Percentiles rank a stretch among this genome's conserved stretches.
Evolutionary conservation across 2,329 filamentous ascomycete species (phyloP).

Genomic region (Alternaria viburni): DNA sequence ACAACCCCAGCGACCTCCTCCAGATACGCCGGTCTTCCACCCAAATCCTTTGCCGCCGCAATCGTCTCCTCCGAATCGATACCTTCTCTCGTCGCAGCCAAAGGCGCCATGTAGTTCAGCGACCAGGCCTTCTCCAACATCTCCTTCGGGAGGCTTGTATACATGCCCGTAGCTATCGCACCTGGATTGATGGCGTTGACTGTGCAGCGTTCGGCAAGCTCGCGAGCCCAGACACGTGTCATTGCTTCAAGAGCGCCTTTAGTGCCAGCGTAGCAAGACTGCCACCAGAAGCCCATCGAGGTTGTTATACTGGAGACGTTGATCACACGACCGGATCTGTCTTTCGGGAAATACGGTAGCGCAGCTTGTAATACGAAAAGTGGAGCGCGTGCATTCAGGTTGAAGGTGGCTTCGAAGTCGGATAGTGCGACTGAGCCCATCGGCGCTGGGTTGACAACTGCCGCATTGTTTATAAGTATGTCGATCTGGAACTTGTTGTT

Average conservation of each 20-base stretch:
- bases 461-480: not conserved
- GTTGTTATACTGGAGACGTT: conserved; percentile 64
- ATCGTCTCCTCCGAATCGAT: conserved; percentile 61
- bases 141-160: conserved; percentile 62
- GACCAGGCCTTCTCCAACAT: conserved; percentile 64
- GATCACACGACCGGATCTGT: conserved; percentile 67
- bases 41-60: conserved; percentile 58
- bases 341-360: conserved; percentile 68
- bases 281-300: conserved; percentile 59
- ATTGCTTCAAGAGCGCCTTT: conserved; percentile 70
- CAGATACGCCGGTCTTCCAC: conserved; percentile 65
- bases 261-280: conserved; percentile 66
- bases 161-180: conserved; percentile 63
- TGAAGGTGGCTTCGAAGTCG: conserved; percentile 64
- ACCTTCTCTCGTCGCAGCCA: conserved; percentile 56
- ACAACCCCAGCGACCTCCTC: conserved; percentile 74
- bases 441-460: not conserved
- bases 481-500: not conserved
- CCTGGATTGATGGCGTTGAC: conserved; percentile 69
- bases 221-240: conserved; percentile 68
- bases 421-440: not conserved
- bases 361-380: conserved; percentile 75
- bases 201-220: conserved; percentile 63
- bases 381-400: conserved; percentile 53
- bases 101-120: conserved; percentile 66